Evolutionary conservation across 768 basidiomycete species (phyloP).

Genomic region (Tylopilus rubrobrunneus): DNA sequence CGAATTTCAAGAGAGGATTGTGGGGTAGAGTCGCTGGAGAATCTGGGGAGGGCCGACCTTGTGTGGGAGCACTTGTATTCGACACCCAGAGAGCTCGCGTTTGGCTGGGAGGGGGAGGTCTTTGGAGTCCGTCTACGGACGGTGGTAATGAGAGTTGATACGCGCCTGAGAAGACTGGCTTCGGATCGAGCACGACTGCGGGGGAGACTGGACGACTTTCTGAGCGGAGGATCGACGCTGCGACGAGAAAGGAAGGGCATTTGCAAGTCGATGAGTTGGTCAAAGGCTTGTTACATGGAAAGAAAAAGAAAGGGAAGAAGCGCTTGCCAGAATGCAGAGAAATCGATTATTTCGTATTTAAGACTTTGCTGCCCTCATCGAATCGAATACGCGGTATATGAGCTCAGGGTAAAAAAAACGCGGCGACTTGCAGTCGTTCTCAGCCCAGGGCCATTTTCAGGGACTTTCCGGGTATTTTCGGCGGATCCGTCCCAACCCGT

Average conservation of each 20-base stretch:
- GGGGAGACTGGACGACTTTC: not conserved
- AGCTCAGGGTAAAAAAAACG: slow-evolving; percentile 4
- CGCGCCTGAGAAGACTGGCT: slow-evolving; percentile 25
- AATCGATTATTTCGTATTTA: slow-evolving; percentile 20
- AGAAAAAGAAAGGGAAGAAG: not conserved
- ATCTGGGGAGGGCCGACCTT: slow-evolving; percentile 13
- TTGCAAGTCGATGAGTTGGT: not conserved
- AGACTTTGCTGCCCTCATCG: slow-evolving; percentile 13
- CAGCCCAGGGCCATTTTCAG: slow-evolving; percentile 13
- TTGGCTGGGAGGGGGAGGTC: slow-evolving; percentile 1
- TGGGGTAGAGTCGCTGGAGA: slow-evolving; percentile 21
- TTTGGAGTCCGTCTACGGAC: slow-evolving; percentile 22
- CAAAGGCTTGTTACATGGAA: slow-evolving; percentile 15
- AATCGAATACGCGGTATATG: slow-evolving; percentile 9
- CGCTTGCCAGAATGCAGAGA: not conserved
- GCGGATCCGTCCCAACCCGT: not conserved
- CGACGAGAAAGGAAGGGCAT: slow-evolving; percentile 32
- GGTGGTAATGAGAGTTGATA: slow-evolving; percentile 24
- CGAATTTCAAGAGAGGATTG: slow-evolving; percentile 30
- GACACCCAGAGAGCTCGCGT: slow-evolving; percentile 8
- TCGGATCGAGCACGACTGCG: slow-evolving; percentile 25
- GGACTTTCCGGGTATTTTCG: slow-evolving; percentile 2
- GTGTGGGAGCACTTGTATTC: slow-evolving; percentile 16
- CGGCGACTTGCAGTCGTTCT: slow-evolving; percentile 6
- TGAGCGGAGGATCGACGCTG: slow-evolving; percentile 20